Evolutionary conservation across 805 yeast species (phyloP).

Genomic region (Starmerella scarabaei): DNA sequence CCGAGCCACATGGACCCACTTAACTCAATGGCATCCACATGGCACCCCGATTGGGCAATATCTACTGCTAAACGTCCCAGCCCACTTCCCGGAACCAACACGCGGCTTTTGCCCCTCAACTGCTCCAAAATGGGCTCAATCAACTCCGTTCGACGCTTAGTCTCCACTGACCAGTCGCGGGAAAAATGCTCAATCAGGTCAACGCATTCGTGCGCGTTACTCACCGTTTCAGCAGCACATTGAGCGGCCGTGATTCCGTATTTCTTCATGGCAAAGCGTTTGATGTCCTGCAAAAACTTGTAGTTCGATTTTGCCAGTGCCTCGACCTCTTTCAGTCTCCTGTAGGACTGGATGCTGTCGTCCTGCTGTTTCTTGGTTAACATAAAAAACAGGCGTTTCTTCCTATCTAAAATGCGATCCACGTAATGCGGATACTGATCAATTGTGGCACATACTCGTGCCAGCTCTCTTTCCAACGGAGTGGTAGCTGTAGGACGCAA

Average conservation of each 20-base stretch:
- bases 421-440: constrained; percentile 15
- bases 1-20: constrained; percentile 61
- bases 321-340: constrained; percentile 41
- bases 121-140: constrained; percentile 37
- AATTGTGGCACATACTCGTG: constrained; percentile 18
- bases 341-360: constrained; percentile 40
- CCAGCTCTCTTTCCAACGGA: background rate
- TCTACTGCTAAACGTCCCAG: constrained; percentile 66
- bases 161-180: constrained; percentile 61
- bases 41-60: constrained; percentile 26
- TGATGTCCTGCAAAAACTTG: constrained; percentile 35
- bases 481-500: too few species aligned
- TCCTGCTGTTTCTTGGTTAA: constrained; percentile 46
- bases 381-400: constrained; percentile 21
- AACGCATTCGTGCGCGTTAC: constrained; percentile 13
- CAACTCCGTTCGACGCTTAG: constrained; percentile 41
- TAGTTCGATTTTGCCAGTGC: constrained; percentile 37
- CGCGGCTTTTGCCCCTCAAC: constrained; percentile 26
- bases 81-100: constrained; percentile 82
- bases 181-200: constrained; percentile 56
- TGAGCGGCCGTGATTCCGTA: constrained; percentile 36
- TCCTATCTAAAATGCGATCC: constrained; percentile 14
- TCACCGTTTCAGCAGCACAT: constrained; percentile 30
- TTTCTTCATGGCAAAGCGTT: constrained; percentile 28
- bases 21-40: constrained; percentile 62